Conservation (phyloP, 306 rosid genomes). For the Vigna hirtella region DNA sequence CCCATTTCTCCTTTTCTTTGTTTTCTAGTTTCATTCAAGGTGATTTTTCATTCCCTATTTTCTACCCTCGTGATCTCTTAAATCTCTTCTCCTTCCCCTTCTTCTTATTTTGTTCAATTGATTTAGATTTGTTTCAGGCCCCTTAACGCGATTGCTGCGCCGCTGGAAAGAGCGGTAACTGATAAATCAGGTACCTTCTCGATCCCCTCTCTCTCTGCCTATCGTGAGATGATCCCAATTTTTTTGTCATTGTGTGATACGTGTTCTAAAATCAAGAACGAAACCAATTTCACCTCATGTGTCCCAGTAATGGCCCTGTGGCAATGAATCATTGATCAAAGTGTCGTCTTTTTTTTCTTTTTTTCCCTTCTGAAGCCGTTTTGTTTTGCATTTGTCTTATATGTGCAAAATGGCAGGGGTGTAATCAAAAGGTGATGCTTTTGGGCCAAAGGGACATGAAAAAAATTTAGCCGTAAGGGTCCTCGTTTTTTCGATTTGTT, state of each 20-base stretch:
- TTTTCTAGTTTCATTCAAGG: constrained; percentile 34
- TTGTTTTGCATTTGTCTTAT: not conserved
- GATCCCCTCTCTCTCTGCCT: constrained; percentile 15
- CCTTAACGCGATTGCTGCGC: not conserved
- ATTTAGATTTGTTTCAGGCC: constrained; percentile 27
- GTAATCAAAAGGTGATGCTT: constrained; percentile 13
- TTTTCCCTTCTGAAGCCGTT: not conserved
- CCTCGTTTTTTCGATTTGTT: constrained; percentile 20
- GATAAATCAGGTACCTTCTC: constrained; percentile 46
- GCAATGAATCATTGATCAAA: not conserved
- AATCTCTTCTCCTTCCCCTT: not conserved
- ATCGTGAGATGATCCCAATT: constrained; percentile 16
- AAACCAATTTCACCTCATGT: constrained; percentile 1
- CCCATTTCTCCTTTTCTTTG: not conserved
- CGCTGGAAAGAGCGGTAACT: constrained; percentile 11
- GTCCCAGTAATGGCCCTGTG: constrained; percentile 7
- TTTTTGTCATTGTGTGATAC: constrained; percentile 8
- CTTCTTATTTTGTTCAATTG: not conserved
- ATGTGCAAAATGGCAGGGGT: not conserved
- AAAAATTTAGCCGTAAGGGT: constrained; percentile 10
- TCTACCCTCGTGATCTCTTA: not conserved
- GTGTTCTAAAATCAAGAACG: not conserved
- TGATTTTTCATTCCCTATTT: not conserved
- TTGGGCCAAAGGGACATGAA: constrained; percentile 7
- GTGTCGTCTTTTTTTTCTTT: not conserved